phyloP scores from a whole-genome alignment of 2,329 filamentous ascomycete species.

The Aspergillus sp. region DNA sequence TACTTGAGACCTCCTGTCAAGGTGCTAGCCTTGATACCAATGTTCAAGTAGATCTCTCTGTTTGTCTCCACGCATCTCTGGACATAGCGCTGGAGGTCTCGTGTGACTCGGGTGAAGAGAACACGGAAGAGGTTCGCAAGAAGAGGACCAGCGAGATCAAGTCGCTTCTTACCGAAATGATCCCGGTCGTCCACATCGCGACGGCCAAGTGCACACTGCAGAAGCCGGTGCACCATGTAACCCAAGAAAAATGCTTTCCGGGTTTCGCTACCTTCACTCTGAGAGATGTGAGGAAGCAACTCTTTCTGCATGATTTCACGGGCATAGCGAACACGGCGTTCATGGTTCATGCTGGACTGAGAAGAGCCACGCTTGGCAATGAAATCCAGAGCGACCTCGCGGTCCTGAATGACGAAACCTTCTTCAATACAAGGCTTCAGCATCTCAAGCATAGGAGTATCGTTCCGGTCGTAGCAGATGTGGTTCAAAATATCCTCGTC shows the following conservation, averaged over 20 bases:
- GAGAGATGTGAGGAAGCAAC: slow-evolving; percentile 92
- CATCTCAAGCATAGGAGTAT: slow-evolving; percentile 97
- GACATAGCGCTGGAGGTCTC: slow-evolving; percentile 86
- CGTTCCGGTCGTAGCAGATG: slow-evolving; percentile 92
- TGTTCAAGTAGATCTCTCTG: slow-evolving; percentile 82
- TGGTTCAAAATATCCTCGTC: slow-evolving; percentile 98
- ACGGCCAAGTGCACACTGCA: slow-evolving; percentile 89
- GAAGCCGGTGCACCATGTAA: slow-evolving; percentile 96
- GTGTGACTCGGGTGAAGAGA: slow-evolving; percentile 85
- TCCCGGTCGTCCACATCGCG: slow-evolving; percentile 96
- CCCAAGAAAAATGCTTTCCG: slow-evolving; percentile 97
- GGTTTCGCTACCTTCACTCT: slow-evolving; percentile 90
- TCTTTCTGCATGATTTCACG: slow-evolving; percentile 96
- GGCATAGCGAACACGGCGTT: slow-evolving; percentile 88
- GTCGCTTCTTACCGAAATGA: slow-evolving; percentile 97
- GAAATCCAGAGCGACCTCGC: slow-evolving; percentile 89
- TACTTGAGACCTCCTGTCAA: slow-evolving; percentile 95
- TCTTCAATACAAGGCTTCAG: slow-evolving; percentile 96
- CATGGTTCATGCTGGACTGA: slow-evolving; percentile 68
- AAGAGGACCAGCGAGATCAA: slow-evolving; percentile 90
- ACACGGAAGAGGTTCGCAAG: slow-evolving; percentile 95
- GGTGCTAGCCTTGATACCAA: slow-evolving; percentile 87
- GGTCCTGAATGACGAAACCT: slow-evolving; percentile 91
- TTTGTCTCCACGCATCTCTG: slow-evolving; percentile 88
- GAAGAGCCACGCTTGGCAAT: slow-evolving; percentile 86